Evolutionary conservation across 345 rosid genomes (phyloP), one percentile per base, ranked within the genome.

Genomic region (Aegle marmelos): DNA sequence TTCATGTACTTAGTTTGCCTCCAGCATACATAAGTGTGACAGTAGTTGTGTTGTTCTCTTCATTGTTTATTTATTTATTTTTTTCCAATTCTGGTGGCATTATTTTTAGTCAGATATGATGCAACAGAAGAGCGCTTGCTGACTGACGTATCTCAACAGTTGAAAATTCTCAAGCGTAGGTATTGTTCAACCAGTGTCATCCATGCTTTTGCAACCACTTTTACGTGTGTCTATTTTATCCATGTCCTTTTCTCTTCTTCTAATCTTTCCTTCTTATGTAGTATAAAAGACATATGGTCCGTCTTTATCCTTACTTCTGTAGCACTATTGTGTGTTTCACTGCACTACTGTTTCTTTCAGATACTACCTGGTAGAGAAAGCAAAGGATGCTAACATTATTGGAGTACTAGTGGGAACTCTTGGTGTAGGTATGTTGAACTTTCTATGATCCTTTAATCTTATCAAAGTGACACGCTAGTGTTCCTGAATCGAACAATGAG

Each of bases 321-420:
- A 2, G 24, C 57, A 53, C 68, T 72, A 68, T 30, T 67, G 68
- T 9, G 50, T 78, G 16, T 48, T 50, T 71, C 54, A 19, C 37
- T 60, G 60, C 63, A 45, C 14, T 34, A 22, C 27, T 54, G 62
- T 67, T 64, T 85, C 76, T 64, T 89, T 80, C 88, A 95, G 99
- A 85, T 95, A 93, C 85, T 95, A 85, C 85, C 83, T 95, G 50
- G 97, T 95, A 84, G 99, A 95, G 88, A 95, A 90, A 84, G 99
- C 99, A 78, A 95, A 91, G 79, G 99, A 95, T 90, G 96, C 97
- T 41, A 91, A 91, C 82, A 89, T 95, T 69, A 82, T 95, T 70
- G 99, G 99, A 76, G 89, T 95, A 78, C 85, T 95, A 86, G 98
- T 93, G 62, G 99, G 99, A 70, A 93, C 99, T 50, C 99, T 95